Base-by-base conservation (phyloP, 1,284 basidiomycete genomes). In the Austroboletus niveus region DNA sequence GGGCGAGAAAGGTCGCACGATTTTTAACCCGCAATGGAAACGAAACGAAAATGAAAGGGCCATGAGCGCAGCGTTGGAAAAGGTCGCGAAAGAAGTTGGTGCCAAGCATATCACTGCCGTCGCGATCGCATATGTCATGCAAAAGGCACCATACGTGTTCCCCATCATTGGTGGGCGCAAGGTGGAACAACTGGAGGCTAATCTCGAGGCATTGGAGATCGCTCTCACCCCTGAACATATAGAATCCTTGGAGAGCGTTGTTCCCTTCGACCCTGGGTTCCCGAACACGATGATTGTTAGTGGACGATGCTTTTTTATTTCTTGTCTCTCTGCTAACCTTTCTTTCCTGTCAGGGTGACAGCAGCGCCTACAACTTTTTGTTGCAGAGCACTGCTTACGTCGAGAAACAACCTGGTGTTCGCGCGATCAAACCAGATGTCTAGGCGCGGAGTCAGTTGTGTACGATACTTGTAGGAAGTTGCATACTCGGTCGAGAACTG, bases 131-230 rank as follows among this genome's bases (percentile, higher is more conserved):
- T 80, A 79, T 51, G 55, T 78, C 8, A 68, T 79, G 72, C 72
- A 75, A 42, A 80, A 79, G 55, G 60, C 71, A 0, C 71, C 76
- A 0, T 75, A 73, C 54, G 76, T 79, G 14, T 80, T 80, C 63
- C 76, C 76, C 0, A 69, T 79, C 44, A 60, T 80, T 29, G 80
- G 80, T 0, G 76, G 77, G 0, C 72, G 78, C 51, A 81, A 81
- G 54, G 62, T 77, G 34, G 75, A 79, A 55, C 77, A 82, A 12
- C 36, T 82, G 0, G 42, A 69, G 20, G 69, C 63, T 12, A 82
- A 82, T 60, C 62, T 82, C 49, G 70, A 78, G 48, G 77, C 75
- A 0, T 70, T 82, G 10, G 62, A 71, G 6, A 69, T 82, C 36
- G 54, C 62, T 1, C 69, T 82, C 27, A 71, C 69, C 10, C 47